Base-by-base conservation (phyloP, 768 basidiomycete species). In the Kwoniella pini region DNA sequence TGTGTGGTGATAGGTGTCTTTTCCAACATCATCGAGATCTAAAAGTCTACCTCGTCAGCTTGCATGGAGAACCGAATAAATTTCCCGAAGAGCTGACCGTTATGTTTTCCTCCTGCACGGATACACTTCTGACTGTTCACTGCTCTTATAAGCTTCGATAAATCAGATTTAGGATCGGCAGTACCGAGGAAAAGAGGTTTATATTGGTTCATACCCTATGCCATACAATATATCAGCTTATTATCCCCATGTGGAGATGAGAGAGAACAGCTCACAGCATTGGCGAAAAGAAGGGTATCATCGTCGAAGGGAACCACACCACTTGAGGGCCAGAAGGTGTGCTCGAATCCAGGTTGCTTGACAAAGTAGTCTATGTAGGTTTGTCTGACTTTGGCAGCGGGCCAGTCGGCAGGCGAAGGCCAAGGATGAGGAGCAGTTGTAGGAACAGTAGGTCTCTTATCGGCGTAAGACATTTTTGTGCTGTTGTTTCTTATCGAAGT, bases 21-120 rank as follows among this genome's bases (percentile, higher is more conserved):
- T 95, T 38, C 96, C 96, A 59, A 99, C 96, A 80, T 99, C 96
- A 76, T 99, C 96, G 59, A 99, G 84, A 80, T 99, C 96, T 98
- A 64, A 27, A 17, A 11, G 12, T 21, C 19, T 22, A 38, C 36
- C 5, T 17, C 28, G 27, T 76, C 46, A 49, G 27, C 31, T 31
- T n/a, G n/a, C n/a, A n/a, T n/a, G n/a, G n/a, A n/a, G 49, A 28
- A 40, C 30, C n/a, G 10, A 15, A 19, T 9, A 17, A 27, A 63
- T 51, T 7, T 36, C 33, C 33, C 15, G 36, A 26, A 51, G 28
- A 30, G 7, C 27, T 58, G 64, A 52, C 15, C 27, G 69, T 99
- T 99, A 79, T 99, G 96, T 79, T 99, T 99, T 74, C 96, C 96
- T 31, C 96, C 96, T 1, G 96, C 96, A 58, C 96, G 85, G 69